Evolutionary conservation across 805 yeast genomes (phyloP).

Genomic region (Starmerella vitae): DNA sequence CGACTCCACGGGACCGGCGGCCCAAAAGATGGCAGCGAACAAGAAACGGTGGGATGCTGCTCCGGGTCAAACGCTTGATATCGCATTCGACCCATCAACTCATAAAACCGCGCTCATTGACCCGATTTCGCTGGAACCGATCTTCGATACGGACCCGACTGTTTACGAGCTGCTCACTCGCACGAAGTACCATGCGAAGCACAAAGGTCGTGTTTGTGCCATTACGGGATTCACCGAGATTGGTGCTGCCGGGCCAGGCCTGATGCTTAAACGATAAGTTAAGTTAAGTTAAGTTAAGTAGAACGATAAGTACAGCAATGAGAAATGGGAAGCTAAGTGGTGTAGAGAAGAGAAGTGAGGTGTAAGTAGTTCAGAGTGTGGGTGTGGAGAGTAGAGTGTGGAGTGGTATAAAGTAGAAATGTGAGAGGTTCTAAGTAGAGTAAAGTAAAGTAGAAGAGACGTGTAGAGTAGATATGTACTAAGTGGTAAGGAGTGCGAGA

Average conservation of each 20-base stretch:
- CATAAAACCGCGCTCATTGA: slow-evolving; percentile 84
- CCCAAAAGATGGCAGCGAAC: slow-evolving; percentile 77
- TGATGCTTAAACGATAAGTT: no score
- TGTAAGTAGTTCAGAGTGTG: no score
- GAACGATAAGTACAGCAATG: no score
- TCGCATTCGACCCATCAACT: slow-evolving; percentile 85
- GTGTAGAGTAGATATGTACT: no score
- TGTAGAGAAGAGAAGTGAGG: no score
- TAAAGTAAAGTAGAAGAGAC: no score
- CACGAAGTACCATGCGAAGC: slow-evolving; percentile 65
- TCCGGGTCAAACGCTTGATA: slow-evolving; percentile 65
- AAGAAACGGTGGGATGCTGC: slow-evolving; percentile 61
- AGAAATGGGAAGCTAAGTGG: no score
- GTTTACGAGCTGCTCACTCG: slow-evolving; percentile 78
- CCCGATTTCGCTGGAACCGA: slow-evolving; percentile 76
- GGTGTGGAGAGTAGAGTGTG: no score
- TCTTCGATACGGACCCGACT: slow-evolving; percentile 58
- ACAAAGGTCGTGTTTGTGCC: slow-evolving; percentile 65
- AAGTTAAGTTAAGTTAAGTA: no score
- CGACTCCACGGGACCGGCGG: slow-evolving; percentile 50
- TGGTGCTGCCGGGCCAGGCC: slow-evolving; percentile 88
- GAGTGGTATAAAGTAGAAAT: no score
- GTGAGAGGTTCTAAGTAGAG: no score
- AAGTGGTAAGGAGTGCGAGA: background rate
- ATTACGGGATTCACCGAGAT: slow-evolving; percentile 65